A percentile compares a stretch with the other conserved stretches of the same genome.
Evolutionary conservation across 1,139 yeast genomes (phyloP).

Genomic region (Taiozyma sp.): DNA sequence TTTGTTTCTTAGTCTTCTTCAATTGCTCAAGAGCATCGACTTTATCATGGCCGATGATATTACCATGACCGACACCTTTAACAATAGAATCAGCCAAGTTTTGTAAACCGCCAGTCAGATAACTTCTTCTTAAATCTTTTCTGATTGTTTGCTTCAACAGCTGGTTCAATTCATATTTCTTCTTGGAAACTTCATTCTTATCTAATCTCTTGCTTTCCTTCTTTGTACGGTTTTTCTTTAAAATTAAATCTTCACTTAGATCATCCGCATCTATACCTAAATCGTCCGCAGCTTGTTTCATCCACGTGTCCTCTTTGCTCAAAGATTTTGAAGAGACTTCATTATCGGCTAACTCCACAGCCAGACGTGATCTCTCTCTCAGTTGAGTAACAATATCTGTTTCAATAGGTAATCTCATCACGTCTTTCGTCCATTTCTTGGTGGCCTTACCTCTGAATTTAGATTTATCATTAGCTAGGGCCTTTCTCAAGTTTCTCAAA

Average conservation of each 20-base stretch:
- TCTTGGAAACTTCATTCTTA: slow-evolving; percentile 42
- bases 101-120: slow-evolving; percentile 78
- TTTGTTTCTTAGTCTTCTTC: slow-evolving; percentile 31
- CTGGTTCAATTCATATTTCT: slow-evolving; percentile 53
- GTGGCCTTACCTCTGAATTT: slow-evolving; percentile 27
- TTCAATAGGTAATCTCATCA: slow-evolving; percentile 74
- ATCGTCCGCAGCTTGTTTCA: slow-evolving; percentile 88
- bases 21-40: slow-evolving; percentile 70
- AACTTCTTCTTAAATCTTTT: slow-evolving; percentile 66
- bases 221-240: slow-evolving; percentile 59
- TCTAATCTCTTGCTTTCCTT: slow-evolving; percentile 51
- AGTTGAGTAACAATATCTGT: slow-evolving; percentile 67
- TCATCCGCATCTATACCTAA: slow-evolving; percentile 69
- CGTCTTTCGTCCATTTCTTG: slow-evolving; percentile 47
- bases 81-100: slow-evolving; percentile 84
- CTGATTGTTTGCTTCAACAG: slow-evolving; percentile 58
- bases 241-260: slow-evolving; percentile 62
- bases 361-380: slow-evolving; percentile 61
- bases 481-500: slow-evolving; percentile 64
- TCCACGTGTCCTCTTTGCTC: slow-evolving; percentile 75
- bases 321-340: slow-evolving; percentile 54
- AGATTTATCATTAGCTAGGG: slow-evolving; percentile 40
- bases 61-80: slow-evolving; percentile 64
- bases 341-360: slow-evolving; percentile 73
- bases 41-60: slow-evolving; percentile 66